Base-by-base conservation (phyloP, 140 eudicot species). In the Bidens hawaiensis region DNA sequence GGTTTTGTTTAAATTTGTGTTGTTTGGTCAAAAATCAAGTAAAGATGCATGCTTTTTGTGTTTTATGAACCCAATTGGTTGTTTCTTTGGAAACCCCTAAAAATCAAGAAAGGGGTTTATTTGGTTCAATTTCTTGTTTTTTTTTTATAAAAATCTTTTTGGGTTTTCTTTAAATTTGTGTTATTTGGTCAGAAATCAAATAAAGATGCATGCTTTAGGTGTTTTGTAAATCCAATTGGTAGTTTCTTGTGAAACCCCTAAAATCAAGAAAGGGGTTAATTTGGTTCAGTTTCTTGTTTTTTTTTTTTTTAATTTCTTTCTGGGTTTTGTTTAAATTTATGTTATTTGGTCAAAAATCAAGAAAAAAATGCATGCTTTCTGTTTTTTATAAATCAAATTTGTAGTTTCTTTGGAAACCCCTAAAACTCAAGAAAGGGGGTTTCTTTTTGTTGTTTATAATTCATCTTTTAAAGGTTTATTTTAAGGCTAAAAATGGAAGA, bases 401-500 rank as follows among this genome's bases (percentile, higher is more conserved):
- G 50, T 43, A 43, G 50, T 43, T 43, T 43, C 3, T 3, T 16
- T 43, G 42, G 31, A 66, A 73, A 65, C 22, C 68, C 73, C 9
- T 8, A 33, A 40, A 52, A 14, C 38, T 17, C 63, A 62, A 41
- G 30, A 51, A 41, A 28, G 47, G 38, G 41, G 24, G 22, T 71
- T 40, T 27, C 11, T 46, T 55, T n/a, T 64, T 72, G 14, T 61
- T 62, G 30, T 72, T 31, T 54, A 21, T 18, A 71, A 52, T 58
- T 58, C 13, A 52, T 14, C 28, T 30, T 56, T 36, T 59, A 57
- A n/a, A 56, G 65, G 15, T 45, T 26, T 11, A 3, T 13, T n/a
- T 71, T 51, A 42, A 70, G 60, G 70, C 28, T 21, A 46, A 49
- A 6, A 56, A 88, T 89, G 94, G 96, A 83, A 31, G 91, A 78